Evolutionary conservation across 441 rosid species (phyloP).

Genomic region (Breynia disticha): DNA sequence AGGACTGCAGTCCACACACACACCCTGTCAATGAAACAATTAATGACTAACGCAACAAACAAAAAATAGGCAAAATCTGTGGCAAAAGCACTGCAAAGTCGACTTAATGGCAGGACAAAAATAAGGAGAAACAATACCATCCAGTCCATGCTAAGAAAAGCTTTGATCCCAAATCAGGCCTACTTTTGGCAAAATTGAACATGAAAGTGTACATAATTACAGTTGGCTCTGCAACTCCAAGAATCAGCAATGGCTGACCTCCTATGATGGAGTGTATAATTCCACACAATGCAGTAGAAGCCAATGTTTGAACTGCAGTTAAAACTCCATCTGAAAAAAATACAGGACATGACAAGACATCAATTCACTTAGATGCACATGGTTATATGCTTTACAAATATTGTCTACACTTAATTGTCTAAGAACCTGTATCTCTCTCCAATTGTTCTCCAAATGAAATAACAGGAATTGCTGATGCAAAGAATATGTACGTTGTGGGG

Average conservation of each 20-base stretch:
- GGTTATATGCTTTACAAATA: slow-evolving; percentile 1
- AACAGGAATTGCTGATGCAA: slow-evolving; percentile 75
- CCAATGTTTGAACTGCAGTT: slow-evolving; percentile 71
- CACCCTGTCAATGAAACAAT: slow-evolving; percentile 37
- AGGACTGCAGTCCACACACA: slow-evolving; percentile 66
- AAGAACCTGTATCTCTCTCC: slow-evolving; percentile 53
- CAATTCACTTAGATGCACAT: no score
- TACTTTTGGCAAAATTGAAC: slow-evolving; percentile 55
- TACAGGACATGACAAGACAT: no score
- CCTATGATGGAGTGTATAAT: slow-evolving; percentile 61
- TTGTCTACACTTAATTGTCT: not conserved
- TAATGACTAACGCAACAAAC: no score
- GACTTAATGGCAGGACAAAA: not conserved
- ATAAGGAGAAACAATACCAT: slow-evolving; percentile 34
- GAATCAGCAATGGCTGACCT: slow-evolving; percentile 73
- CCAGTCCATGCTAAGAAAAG: slow-evolving; percentile 75
- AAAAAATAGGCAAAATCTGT: no score
- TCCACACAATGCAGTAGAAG: slow-evolving; percentile 67
- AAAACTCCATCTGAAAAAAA: slow-evolving; percentile 41
- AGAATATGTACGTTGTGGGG: slow-evolving; percentile 69
- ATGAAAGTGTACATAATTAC: slow-evolving; percentile 74
- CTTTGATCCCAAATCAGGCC: slow-evolving; percentile 56
- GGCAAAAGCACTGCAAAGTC: not conserved
- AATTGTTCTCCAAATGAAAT: slow-evolving; percentile 76
- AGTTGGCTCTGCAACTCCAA: slow-evolving; percentile 81